These are phyloP conservation scores for Candida sanyaensis DNA, from an alignment of 1,139 yeast species.

Conservation along the genomic window DNA sequence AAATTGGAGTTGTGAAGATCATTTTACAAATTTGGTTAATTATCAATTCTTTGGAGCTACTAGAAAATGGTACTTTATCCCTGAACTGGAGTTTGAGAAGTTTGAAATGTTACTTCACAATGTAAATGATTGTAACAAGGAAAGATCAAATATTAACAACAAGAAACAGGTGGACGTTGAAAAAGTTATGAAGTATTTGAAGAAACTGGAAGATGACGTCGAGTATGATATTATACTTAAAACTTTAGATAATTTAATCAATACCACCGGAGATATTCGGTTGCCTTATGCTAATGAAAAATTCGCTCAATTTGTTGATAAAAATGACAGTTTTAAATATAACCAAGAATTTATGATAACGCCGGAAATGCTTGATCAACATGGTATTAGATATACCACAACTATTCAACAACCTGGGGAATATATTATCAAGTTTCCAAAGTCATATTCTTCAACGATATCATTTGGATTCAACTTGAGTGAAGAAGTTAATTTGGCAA, in stretches of 20 bases:
- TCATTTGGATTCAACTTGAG: constrained; percentile 58
- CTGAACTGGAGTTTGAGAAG: constrained; percentile 63
- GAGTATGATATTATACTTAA: constrained; percentile 29
- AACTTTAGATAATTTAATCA: constrained; percentile 33
- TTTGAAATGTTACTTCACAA: constrained; percentile 52
- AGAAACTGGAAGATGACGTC: constrained; percentile 16
- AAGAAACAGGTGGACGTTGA: constrained; percentile 16
- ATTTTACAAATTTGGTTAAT: constrained; percentile 64
- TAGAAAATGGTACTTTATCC: constrained; percentile 79
- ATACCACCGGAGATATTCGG: constrained; percentile 26
- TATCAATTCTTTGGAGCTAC: constrained; percentile 71
- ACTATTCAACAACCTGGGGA: constrained; percentile 63
- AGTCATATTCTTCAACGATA: constrained; percentile 48
- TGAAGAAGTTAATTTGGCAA: constrained; percentile 59
- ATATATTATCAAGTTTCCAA: constrained; percentile 57
- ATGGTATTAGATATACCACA: constrained; percentile 49
- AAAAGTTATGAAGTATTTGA: constrained; percentile 18
- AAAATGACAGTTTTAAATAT: constrained; percentile 11
- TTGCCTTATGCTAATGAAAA: constrained; percentile 22
- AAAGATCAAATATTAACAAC: constrained; percentile 26
- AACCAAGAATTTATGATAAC: constrained; percentile 49
- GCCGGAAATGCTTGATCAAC: constrained; percentile 46
- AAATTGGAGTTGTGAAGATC: constrained; percentile 79
- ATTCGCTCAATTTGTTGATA: constrained; percentile 27
- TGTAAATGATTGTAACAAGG: constrained; percentile 14